Evolutionary conservation across 371 early-diverging fungal species (phyloP), one percentile per base, ranked within the genome.

Genomic region (Lichtheimia corymbifera): DNA sequence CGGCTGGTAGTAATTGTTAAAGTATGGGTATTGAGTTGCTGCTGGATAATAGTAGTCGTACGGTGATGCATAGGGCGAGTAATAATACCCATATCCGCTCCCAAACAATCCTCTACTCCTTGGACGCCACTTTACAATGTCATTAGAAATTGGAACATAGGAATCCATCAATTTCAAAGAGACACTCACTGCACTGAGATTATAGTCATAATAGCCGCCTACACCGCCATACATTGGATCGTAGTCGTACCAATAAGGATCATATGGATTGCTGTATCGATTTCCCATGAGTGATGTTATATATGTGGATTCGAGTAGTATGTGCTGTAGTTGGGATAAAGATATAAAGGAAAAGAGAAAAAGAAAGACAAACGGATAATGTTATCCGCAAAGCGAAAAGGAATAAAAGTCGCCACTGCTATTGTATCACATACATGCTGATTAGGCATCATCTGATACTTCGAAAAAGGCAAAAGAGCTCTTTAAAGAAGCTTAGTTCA

Each of bases 91-190:
- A 22, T 18, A 47, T 17, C 47, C 15, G 17, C 22, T 47, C 22
- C 47, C 47, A 47, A 47, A 47, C n/a, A 47, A n/a, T 11, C 47
- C 47, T 47, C 47, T n/a, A 22, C 47, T 47, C 22, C 47, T 47
- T 18, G 47, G 47, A 22, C 47, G 47, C 47, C 47, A 47, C 47
- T 47, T 47, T 47, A 18, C 11, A 2, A 47, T 47, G 17, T 18
- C 47, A 47, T 47, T 18, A n/a, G 47, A 47, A 47, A 47, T 22
- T 5, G 1, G 1, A 43, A 2, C n/a, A 47, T 18, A 47, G 5
- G 12, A 5, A 11, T 6, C 5, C n/a, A 11, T n/a, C 47, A 47
- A 18, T 45, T 11, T 35, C 6, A 11, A 6, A 35, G 7, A 35
- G 35, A 22, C 47, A 47, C 47, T 47, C 22, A 47, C 47, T n/a